Conservation (phyloP, 2,329 filamentous ascomycete genomes). For the Colletotrichum coccodes region DNA sequence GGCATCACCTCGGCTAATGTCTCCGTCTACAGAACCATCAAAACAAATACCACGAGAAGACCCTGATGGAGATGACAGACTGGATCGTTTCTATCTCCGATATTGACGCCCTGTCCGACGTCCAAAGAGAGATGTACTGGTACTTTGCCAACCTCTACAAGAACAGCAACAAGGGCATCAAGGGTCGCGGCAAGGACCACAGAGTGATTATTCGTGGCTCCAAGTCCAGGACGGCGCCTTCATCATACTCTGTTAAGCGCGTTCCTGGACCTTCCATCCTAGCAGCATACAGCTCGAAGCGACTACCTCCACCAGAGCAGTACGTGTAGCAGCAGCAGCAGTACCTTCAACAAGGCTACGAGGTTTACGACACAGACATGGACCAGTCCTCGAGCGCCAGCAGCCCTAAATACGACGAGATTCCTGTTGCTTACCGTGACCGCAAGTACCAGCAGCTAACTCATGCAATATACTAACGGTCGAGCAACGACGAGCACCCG, state of each 20-base stretch:
- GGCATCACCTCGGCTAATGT: background rate
- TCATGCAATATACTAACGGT: slow-evolving; percentile 17
- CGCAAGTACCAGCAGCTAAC: slow-evolving; percentile 24
- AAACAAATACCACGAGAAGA: slow-evolving; percentile 90
- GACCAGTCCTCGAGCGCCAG: slow-evolving; percentile 31
- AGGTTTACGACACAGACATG: slow-evolving; percentile 32
- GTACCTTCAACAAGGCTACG: slow-evolving; percentile 25
- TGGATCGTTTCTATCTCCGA: slow-evolving; percentile 75
- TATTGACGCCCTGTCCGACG: slow-evolving; percentile 70
- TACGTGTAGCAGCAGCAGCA: slow-evolving; percentile 27
- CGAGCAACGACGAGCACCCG: background rate
- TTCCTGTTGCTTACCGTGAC: slow-evolving; percentile 20
- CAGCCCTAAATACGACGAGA: slow-evolving; percentile 28
- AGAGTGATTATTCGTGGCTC: slow-evolving; percentile 59
- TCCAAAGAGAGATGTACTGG: slow-evolving; percentile 81
- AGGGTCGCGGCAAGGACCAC: slow-evolving; percentile 89
- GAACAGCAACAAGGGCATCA: slow-evolving; percentile 98
- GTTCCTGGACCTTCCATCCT: slow-evolving; percentile 26
- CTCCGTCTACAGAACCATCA: slow-evolving; percentile 75
- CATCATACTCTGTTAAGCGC: slow-evolving; percentile 29
- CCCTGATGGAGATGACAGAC: slow-evolving; percentile 74
- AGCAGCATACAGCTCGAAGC: slow-evolving; percentile 31
- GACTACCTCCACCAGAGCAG: slow-evolving; percentile 27
- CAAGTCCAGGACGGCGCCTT: slow-evolving; percentile 35
- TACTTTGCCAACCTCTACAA: slow-evolving; percentile 93